A percentile compares a stretch with the other conserved stretches of the same genome.
Evolutionary conservation across 1,284 basidiomycete genomes (phyloP).

Genomic region (Melampsora larici-populina): DNA sequence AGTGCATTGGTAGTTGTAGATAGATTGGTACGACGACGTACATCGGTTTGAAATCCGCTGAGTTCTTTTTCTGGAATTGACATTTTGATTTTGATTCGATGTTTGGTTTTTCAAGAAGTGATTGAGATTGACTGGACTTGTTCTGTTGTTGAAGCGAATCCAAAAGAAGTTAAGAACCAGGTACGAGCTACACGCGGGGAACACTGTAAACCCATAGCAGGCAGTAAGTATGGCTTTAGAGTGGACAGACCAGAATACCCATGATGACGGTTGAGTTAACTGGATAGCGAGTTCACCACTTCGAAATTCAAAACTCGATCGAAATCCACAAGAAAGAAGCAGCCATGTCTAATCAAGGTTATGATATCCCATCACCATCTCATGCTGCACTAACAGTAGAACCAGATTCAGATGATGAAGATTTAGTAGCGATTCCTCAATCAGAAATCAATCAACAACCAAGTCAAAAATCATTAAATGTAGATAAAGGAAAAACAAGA

Average conservation of each 20-base stretch:
- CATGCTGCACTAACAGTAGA: conserved; percentile 28
- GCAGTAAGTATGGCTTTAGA: too few species aligned
- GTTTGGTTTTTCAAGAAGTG: too few species aligned
- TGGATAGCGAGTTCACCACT: neutral
- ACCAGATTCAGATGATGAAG: conserved; percentile 35
- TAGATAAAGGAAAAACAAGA: conserved; percentile 25
- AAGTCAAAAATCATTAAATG: neutral
- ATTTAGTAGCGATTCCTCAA: conserved; percentile 31
- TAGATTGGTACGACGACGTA: conserved; percentile 28
- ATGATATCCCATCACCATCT: conserved; percentile 35
- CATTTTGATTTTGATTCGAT: neutral
- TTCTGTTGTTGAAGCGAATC: too few species aligned
- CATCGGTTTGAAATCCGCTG: conserved; percentile 33
- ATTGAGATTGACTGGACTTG: too few species aligned
- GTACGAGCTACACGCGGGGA: too few species aligned
- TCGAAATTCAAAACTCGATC: neutral
- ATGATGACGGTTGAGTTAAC: too few species aligned
- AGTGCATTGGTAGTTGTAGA: conserved; percentile 40
- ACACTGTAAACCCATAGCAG: too few species aligned
- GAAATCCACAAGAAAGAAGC: neutral
- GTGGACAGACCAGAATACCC: too few species aligned
- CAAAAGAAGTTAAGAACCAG: too few species aligned
- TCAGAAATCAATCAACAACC: conserved; percentile 18
- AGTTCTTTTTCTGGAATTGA: conserved; percentile 31
- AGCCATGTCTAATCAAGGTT: conserved; percentile 14